Percentiles rank a stretch among this genome's conserved stretches.
Conservation (phyloP, 306 rosid species). For the Vigna nakashimae region DNA sequence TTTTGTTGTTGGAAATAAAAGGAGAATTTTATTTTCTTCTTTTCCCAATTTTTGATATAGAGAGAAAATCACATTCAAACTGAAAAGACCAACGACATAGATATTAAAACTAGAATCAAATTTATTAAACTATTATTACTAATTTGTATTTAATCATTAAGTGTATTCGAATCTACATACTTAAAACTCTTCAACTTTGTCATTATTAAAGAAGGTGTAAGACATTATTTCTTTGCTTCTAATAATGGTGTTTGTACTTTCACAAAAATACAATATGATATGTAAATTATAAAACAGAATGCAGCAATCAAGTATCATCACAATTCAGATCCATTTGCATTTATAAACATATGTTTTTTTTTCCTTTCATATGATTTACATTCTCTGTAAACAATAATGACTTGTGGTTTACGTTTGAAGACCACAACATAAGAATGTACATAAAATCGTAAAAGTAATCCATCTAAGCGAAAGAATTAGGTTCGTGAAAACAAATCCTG, state of each 20-base stretch:
- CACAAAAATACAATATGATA: background rate
- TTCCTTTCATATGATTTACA: conserved; percentile 29
- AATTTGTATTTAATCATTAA: conserved; percentile 5
- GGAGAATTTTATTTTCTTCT: background rate
- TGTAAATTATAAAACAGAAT: conserved; percentile 28
- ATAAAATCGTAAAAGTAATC: conserved; percentile 39
- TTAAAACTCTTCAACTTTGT: conserved; percentile 2
- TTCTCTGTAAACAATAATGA: conserved; percentile 44
- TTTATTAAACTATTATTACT: background rate
- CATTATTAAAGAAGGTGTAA: background rate
- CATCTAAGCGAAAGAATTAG: conserved; percentile 64
- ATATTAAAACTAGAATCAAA: background rate
- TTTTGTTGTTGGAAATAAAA: background rate
- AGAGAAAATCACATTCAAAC: background rate
- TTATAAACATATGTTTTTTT: conserved; percentile 40
- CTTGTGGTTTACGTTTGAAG: conserved; percentile 44
- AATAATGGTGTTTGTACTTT: conserved; percentile 3
- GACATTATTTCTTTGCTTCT: background rate
- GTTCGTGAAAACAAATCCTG: conserved; percentile 57
- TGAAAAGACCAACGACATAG: background rate
- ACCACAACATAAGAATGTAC: conserved; percentile 52
- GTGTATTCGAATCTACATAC: background rate
- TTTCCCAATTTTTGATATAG: background rate
- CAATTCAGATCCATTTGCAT: conserved; percentile 40
- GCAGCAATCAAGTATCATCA: conserved; percentile 33